Conservation (phyloP, 202 grass and related monocot genomes). For the Eragrostis tef region DNA sequence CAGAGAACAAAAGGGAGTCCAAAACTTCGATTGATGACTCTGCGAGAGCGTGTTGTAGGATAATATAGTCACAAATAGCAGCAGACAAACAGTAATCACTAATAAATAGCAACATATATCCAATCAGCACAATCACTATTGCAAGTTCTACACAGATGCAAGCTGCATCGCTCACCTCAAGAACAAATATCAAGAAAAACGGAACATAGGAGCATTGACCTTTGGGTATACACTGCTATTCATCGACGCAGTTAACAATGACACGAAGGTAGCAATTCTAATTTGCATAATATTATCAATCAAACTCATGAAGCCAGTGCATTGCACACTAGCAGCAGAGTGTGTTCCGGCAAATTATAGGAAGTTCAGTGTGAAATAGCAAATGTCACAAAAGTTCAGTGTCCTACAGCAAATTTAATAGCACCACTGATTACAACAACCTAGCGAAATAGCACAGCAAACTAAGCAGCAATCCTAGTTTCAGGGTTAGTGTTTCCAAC, state of each 20-base stretch:
- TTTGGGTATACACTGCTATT: neutral
- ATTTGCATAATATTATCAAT: neutral
- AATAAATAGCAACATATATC: neutral
- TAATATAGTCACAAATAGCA: neutral
- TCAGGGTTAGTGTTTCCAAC: neutral
- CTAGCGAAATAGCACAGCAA: conserved; percentile 8
- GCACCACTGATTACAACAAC: neutral
- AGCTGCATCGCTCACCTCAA: neutral
- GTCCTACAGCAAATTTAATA: too few relatives aligned
- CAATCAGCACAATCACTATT: neutral
- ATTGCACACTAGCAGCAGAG: neutral
- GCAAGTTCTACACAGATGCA: neutral
- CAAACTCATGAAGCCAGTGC: neutral
- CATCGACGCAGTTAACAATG: neutral
- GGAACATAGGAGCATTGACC: neutral
- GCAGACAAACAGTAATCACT: neutral
- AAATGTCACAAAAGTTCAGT: too few relatives aligned
- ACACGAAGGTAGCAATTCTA: neutral
- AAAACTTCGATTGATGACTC: neutral
- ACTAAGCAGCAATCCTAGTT: neutral
- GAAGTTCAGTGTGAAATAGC: too few relatives aligned
- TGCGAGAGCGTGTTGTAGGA: neutral
- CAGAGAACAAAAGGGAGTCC: neutral
- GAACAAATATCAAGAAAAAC: neutral
- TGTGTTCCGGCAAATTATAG: too few relatives aligned